Evolutionary conservation across 225 moss, liverwort and hornwort genomes (phyloP).

Genomic region (Antitrichia curtipendula): DNA sequence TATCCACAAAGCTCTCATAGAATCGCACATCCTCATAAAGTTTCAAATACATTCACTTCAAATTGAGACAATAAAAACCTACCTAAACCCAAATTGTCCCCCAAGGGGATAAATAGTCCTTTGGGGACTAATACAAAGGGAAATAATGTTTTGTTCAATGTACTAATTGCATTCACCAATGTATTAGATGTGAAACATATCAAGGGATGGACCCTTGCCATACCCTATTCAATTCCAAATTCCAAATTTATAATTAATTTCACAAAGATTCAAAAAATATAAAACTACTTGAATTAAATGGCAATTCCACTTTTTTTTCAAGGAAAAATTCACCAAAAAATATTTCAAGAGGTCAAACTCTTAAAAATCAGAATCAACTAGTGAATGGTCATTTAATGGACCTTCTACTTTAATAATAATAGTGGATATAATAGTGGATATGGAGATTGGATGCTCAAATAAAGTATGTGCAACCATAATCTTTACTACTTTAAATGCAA

Average conservation of each 20-base stretch:
- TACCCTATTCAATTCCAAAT: not conserved
- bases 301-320: not conserved
- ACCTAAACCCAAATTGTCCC: too few relatives aligned
- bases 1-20: too few relatives aligned
- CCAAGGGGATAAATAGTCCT: too few relatives aligned
- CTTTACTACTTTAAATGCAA: not conserved
- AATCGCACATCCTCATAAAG: too few relatives aligned
- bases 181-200: not conserved
- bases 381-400: not conserved
- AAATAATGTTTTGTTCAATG: not conserved
- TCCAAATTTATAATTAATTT: not conserved
- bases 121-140: rapidly evolving
- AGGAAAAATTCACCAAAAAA: not conserved
- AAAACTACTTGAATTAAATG: not conserved
- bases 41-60: too few relatives aligned
- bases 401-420: too few relatives aligned
- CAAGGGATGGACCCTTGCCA: rapidly evolving
- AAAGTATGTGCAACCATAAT: not conserved
- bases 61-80: too few relatives aligned
- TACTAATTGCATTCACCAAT: not conserved
- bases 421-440: not conserved
- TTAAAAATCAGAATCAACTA: not conserved
- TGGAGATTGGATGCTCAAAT: not conserved
- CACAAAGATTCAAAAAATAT: not conserved
- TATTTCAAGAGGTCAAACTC: not conserved